phyloP scores from a whole-genome alignment of 2,329 filamentous ascomycete genomes.

The Cordyceps javanica region DNA sequence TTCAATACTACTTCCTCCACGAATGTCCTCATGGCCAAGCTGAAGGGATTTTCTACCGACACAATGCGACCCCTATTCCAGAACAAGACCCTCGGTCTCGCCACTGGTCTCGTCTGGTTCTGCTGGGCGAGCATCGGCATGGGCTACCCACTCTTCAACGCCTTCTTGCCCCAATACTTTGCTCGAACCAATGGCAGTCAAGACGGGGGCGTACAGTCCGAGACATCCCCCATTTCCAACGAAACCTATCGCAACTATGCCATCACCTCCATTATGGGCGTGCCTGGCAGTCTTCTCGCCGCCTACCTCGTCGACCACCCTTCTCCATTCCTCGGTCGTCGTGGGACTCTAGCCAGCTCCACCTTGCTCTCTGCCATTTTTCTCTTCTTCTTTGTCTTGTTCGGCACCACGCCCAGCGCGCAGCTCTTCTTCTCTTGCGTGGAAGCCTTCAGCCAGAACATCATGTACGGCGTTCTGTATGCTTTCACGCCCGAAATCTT shows the following conservation, averaged over 20 bases:
- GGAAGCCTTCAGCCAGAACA: conserved; percentile 67
- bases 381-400: conserved; percentile 59
- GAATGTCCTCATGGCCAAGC: conserved; percentile 48
- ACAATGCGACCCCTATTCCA: conserved; percentile 62
- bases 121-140: conserved; percentile 79
- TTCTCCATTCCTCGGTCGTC: conserved; percentile 59
- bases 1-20: conserved; percentile 20
- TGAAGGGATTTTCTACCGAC: conserved; percentile 61
- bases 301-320: conserved; percentile 64
- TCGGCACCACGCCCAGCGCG: conserved; percentile 47
- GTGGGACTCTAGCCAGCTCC: conserved; percentile 62
- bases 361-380: conserved; percentile 63
- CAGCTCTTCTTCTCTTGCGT: conserved; percentile 63
- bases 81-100: conserved; percentile 43
- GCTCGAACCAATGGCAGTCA: conserved; percentile 44
- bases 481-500: conserved; percentile 75
- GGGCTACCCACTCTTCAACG: conserved; percentile 84
- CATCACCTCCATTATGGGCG: conserved; percentile 70
- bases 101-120: conserved; percentile 62
- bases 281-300: conserved; percentile 70
- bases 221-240: conserved; percentile 33
- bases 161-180: conserved; percentile 83
- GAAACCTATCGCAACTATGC: conserved; percentile 73
- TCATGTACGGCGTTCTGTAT: conserved; percentile 73
- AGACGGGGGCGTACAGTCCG: conserved; percentile 22